These are phyloP conservation scores for Globisporangium spinosum DNA, from an alignment of 352 stramenopile genomes.

Conservation along the genomic window DNA sequence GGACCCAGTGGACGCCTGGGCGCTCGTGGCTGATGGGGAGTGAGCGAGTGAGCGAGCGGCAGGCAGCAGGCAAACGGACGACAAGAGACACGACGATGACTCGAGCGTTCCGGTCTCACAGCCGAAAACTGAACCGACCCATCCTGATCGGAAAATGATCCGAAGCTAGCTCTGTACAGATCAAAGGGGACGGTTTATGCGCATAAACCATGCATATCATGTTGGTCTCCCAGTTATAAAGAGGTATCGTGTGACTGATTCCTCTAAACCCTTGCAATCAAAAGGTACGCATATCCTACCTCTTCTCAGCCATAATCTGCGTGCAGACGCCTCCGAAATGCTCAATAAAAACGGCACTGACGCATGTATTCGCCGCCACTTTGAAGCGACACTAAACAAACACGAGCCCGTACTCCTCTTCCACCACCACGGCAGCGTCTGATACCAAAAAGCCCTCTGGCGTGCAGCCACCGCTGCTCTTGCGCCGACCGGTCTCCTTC, in stretches of 20 bases:
- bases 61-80: not conserved
- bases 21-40: not conserved
- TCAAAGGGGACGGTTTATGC: not conserved
- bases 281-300: not conserved
- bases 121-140: not conserved
- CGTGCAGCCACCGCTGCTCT: slow-evolving; percentile 1
- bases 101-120: slow-evolving; percentile 1
- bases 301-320: not conserved
- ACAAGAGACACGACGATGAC: not conserved
- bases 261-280: not conserved
- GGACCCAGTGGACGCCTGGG: not conserved
- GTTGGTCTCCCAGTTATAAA: too few species aligned
- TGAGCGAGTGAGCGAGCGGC: not conserved
- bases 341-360: not conserved
- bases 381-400: slow-evolving; percentile 32
- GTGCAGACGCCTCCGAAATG: not conserved
- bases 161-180: not conserved
- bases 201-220: too few species aligned
- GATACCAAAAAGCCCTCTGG: not conserved
- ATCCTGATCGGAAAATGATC: not conserved
- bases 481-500: slow-evolving; percentile 23
- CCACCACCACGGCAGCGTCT: slow-evolving; percentile 25
- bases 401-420: slow-evolving; percentile 46
- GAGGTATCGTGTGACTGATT: too few species aligned
- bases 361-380: slow-evolving; percentile 4